These are phyloP conservation scores for Tritrichomonas musculus DNA, from an alignment of 208 protist genomes.

Conservation along the genomic window DNA sequence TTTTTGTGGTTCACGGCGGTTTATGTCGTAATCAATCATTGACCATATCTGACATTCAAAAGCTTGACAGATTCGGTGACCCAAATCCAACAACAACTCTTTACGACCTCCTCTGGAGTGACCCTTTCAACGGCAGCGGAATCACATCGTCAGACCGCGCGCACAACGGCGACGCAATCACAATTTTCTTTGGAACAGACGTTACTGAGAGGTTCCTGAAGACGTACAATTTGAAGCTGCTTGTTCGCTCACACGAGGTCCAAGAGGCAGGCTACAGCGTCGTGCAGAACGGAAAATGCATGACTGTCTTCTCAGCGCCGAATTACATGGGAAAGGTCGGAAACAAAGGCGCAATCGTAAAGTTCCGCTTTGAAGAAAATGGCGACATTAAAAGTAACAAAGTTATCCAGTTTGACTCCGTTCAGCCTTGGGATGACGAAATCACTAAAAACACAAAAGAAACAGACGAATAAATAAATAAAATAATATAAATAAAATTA, in stretches of 20 bases:
- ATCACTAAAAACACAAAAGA: too few species aligned
- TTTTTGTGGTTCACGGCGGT: slow-evolving; percentile 34
- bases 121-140: slow-evolving; percentile 35
- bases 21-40: not conserved
- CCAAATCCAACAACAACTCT: not conserved
- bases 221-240: slow-evolving; percentile 45
- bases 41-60: not conserved
- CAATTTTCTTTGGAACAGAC: slow-evolving; percentile 50
- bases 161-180: too few species aligned
- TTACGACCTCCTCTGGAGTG: slow-evolving; percentile 41
- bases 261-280: slow-evolving; percentile 47
- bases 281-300: slow-evolving; percentile 38
- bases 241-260: slow-evolving; percentile 55
- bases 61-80: not conserved
- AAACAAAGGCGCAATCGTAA: slow-evolving; percentile 9
- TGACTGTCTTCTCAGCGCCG: slow-evolving; percentile 46
- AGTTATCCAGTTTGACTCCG: not conserved
- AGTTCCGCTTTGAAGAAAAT: not conserved
- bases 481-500: too few species aligned
- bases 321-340: slow-evolving; percentile 36
- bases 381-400: not conserved
- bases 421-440: too few species aligned
- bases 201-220: slow-evolving; percentile 49
- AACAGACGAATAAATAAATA: too few species aligned
- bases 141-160: slow-evolving; percentile 37